Evolutionary conservation across 75 land plant genomes (phyloP).

Genomic region (Sequoiadendron giganteum): DNA sequence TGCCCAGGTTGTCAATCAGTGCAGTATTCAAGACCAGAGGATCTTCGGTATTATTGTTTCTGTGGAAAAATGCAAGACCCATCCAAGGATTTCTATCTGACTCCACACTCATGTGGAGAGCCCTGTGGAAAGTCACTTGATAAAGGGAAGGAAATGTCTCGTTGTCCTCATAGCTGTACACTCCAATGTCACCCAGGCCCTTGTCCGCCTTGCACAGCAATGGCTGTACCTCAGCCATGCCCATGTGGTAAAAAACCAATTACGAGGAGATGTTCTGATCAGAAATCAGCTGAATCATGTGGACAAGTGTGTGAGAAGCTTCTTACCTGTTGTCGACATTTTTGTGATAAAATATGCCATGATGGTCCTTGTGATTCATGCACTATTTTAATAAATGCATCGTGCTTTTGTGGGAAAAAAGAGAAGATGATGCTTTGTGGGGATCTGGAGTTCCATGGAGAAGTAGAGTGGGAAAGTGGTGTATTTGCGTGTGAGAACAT

Average conservation of each 20-base stretch:
- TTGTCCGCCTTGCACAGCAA: slow-evolving; percentile 93
- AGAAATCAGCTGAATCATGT: slow-evolving; percentile 51
- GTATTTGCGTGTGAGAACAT: slow-evolving; percentile 66
- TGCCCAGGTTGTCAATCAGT: slow-evolving; percentile 97
- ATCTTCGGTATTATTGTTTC: slow-evolving; percentile 81
- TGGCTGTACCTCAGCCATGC: slow-evolving; percentile 73
- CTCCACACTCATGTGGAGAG: slow-evolving; percentile 98
- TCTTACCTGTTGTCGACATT: slow-evolving; percentile 79
- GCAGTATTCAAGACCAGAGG: slow-evolving; percentile 51
- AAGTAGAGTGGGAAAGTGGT: slow-evolving; percentile 48
- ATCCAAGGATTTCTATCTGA: slow-evolving; percentile 76
- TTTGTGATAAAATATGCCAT: slow-evolving; percentile 73
- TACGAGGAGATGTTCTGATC: slow-evolving; percentile 76
- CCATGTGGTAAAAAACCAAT: slow-evolving; percentile 78
- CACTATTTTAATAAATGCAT: slow-evolving; percentile 46
- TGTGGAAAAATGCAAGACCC: slow-evolving; percentile 84
- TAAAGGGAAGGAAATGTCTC: slow-evolving; percentile 28
- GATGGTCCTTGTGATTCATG: slow-evolving; percentile 75
- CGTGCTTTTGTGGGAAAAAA: slow-evolving; percentile 82
- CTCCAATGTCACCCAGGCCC: slow-evolving; percentile 99
- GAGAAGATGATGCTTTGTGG: slow-evolving; percentile 68
- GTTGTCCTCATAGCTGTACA: slow-evolving; percentile 86
- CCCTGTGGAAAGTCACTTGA: slow-evolving; percentile 83
- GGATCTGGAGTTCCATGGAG: slow-evolving; percentile 70
- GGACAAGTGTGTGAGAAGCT: slow-evolving; percentile 68